phyloP scores from a whole-genome alignment of 345 rosid species.

The Rhizophora mangle region DNA sequence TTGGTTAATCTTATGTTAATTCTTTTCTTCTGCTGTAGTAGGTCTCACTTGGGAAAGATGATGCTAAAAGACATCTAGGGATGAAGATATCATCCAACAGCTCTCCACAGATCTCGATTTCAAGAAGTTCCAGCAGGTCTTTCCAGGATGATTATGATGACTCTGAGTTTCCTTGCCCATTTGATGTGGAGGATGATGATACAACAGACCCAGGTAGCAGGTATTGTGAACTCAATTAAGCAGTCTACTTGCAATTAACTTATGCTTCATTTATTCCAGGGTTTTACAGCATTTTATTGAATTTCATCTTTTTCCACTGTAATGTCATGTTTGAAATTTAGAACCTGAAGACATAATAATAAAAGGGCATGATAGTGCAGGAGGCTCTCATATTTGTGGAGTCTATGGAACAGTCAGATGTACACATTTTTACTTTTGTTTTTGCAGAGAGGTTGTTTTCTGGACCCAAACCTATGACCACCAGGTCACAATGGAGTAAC shows the following conservation, averaged over 20 bases:
- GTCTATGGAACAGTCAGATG: too few relatives aligned
- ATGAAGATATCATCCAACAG: constrained; percentile 46
- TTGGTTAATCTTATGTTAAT: constrained; percentile 8
- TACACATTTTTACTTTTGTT: too few relatives aligned
- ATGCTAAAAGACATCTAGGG: constrained; percentile 41
- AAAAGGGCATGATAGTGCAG: too few relatives aligned
- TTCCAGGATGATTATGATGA: constrained; percentile 76
- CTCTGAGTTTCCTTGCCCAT: constrained; percentile 69
- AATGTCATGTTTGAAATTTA: too few relatives aligned
- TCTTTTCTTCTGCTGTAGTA: constrained; percentile 33
- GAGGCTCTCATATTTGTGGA: too few relatives aligned
- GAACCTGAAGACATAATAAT: too few relatives aligned
- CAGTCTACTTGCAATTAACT: neutral
- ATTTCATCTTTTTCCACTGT: too few relatives aligned
- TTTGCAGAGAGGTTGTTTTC: too few relatives aligned
- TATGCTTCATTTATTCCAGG: constrained; percentile 1
- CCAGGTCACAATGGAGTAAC: too few relatives aligned
- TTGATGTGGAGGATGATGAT: constrained; percentile 76
- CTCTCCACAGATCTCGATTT: constrained; percentile 56
- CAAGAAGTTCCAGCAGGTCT: constrained; percentile 78
- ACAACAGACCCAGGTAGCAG: constrained; percentile 59
- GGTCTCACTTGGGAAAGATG: constrained; percentile 53
- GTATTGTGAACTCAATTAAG: constrained; percentile 27
- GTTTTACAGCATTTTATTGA: neutral
- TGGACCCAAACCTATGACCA: too few relatives aligned